Conservation (phyloP, 257 asterid species). For the Ilex aquifolium region DNA sequence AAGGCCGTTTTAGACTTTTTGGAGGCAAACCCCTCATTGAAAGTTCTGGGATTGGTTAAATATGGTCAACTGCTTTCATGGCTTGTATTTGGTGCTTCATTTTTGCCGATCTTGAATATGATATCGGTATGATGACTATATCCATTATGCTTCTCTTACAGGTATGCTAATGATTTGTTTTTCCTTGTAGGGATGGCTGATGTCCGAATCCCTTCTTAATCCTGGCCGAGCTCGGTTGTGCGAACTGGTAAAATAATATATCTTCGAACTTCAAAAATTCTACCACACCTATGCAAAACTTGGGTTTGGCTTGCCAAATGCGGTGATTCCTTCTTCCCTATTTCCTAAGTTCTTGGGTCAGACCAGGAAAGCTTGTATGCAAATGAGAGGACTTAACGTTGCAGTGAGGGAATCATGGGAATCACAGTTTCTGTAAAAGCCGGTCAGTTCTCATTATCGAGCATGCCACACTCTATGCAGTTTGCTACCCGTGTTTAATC, state of each 20-base stretch:
- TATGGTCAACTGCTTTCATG: not conserved
- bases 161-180: slow-evolving; percentile 7
- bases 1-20: too few relatives aligned
- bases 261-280: not conserved
- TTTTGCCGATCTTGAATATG: too few relatives aligned
- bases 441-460: too few relatives aligned
- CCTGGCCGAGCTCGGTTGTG: slow-evolving; percentile 89
- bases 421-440: too few relatives aligned
- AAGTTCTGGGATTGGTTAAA: not conserved
- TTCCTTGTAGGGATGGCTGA: slow-evolving; percentile 83
- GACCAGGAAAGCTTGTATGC: not conserved
- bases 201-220: slow-evolving; percentile 91
- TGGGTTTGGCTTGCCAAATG: not conserved
- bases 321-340: not conserved
- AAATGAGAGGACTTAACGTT: not conserved
- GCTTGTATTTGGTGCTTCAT: not conserved
- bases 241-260: slow-evolving; percentile 32
- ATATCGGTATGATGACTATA: not conserved
- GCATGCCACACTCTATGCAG: too few relatives aligned
- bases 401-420: not conserved
- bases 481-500: too few relatives aligned
- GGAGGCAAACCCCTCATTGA: too few relatives aligned
- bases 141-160: not conserved
- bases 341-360: not conserved
- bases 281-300: not conserved